These are phyloP conservation scores for Fraxinus americana DNA, from an alignment of 257 asterid species.

Conservation along the genomic window DNA sequence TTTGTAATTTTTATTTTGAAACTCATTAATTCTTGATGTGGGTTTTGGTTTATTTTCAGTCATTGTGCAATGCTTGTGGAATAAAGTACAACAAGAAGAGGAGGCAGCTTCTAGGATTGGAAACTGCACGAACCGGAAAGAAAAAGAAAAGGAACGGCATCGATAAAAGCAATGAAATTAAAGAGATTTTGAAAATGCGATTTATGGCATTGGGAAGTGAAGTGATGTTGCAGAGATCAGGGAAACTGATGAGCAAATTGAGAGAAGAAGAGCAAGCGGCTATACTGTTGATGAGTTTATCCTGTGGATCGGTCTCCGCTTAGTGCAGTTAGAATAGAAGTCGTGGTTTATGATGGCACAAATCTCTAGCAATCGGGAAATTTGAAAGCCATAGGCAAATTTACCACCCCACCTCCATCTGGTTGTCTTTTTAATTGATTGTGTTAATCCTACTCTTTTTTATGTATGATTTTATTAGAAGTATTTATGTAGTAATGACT, in stretches of 20 bases:
- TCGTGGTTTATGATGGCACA: constrained; percentile 23
- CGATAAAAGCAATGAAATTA: constrained; percentile 28
- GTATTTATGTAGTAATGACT: constrained; percentile 41
- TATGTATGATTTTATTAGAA: constrained; percentile 21
- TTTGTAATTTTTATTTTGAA: too few relatives aligned
- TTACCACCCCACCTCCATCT: neutral
- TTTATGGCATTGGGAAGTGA: constrained; percentile 57
- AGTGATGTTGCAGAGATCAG: constrained; percentile 48
- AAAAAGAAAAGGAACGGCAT: constrained; percentile 52
- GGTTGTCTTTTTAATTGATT: neutral
- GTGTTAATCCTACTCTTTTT: neutral
- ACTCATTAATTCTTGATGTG: neutral
- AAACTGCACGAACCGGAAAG: constrained; percentile 35
- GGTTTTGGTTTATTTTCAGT: constrained; percentile 37
- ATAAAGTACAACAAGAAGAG: constrained; percentile 85
- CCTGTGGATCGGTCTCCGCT: constrained; percentile 75
- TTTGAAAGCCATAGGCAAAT: neutral
- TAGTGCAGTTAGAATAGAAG: constrained; percentile 34
- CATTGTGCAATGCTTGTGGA: constrained; percentile 93
- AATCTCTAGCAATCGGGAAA: constrained; percentile 11
- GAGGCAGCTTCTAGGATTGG: constrained; percentile 69
- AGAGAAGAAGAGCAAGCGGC: constrained; percentile 93
- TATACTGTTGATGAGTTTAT: constrained; percentile 77
- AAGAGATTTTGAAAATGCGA: constrained; percentile 56
- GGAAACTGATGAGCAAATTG: constrained; percentile 56